phyloP scores from a whole-genome alignment of 345 rosid genomes.

The Noccaea caerulescens region DNA sequence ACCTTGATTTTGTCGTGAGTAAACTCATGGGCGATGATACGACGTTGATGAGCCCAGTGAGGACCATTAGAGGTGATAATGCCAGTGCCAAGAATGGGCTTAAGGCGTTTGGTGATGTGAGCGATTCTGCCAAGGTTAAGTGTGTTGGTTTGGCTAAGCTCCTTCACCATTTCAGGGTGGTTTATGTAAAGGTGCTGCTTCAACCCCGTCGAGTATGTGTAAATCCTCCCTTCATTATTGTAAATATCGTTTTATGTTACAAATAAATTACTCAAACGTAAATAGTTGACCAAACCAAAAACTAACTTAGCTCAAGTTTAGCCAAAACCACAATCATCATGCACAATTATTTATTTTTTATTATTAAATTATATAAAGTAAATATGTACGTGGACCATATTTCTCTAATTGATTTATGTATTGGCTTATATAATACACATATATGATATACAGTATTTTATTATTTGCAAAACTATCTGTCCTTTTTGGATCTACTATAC shows the following conservation, averaged over 20 bases:
- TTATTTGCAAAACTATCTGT: no score
- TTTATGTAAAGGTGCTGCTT: slow-evolving; percentile 72
- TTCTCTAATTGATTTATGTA: no score
- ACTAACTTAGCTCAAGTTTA: no score
- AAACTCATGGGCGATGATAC: slow-evolving; percentile 76
- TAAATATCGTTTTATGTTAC: not conserved
- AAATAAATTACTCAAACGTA: not conserved
- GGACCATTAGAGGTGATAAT: slow-evolving; percentile 69
- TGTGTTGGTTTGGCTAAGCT: slow-evolving; percentile 61
- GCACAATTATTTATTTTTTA: no score
- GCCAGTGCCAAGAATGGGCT: slow-evolving; percentile 74
- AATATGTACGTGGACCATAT: no score
- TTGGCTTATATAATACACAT: no score
- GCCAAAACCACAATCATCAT: no score
- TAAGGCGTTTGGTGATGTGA: slow-evolving; percentile 61
- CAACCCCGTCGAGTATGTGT: slow-evolving; percentile 69
- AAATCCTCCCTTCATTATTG: slow-evolving; percentile 56
- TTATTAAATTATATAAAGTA: no score
- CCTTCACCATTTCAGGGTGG: slow-evolving; percentile 70
- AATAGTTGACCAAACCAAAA: no score
- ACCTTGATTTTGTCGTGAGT: slow-evolving; percentile 67
- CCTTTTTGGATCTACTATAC: no score
- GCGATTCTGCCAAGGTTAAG: slow-evolving; percentile 72
- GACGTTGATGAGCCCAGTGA: slow-evolving; percentile 70
- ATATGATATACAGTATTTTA: no score